Evolutionary conservation across 129 eudicot species (phyloP).

Genomic region (Flaveria ramosissima): DNA sequence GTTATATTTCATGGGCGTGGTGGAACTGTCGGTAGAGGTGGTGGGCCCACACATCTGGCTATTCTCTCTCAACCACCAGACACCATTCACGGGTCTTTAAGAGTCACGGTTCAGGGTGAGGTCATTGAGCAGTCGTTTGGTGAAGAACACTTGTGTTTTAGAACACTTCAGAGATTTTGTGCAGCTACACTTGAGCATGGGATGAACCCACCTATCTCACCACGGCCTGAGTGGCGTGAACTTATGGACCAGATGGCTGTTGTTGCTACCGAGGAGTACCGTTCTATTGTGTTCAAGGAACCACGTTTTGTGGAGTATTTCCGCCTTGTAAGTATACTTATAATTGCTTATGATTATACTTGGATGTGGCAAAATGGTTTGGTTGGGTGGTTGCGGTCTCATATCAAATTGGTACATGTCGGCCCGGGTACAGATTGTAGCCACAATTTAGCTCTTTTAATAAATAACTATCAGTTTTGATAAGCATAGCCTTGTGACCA

Average conservation of each 20-base stretch:
- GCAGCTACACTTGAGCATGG: slow-evolving; percentile 99
- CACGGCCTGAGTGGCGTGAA: slow-evolving; percentile 90
- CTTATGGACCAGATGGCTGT: slow-evolving; percentile 87
- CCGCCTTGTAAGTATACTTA: slow-evolving; percentile 74
- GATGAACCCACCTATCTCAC: slow-evolving; percentile 88
- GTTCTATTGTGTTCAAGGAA: slow-evolving; percentile 79
- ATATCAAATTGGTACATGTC: background rate
- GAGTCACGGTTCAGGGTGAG: slow-evolving; percentile 98
- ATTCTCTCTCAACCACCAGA: slow-evolving; percentile 97
- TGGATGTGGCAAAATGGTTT: background rate
- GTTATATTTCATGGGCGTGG: slow-evolving; percentile 99
- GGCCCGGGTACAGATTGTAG: no score
- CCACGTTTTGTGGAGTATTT: slow-evolving; percentile 99
- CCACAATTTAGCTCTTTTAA: no score
- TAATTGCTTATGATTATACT: background rate
- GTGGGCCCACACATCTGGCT: slow-evolving; percentile 97
- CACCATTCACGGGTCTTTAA: slow-evolving; percentile 80
- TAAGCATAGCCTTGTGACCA: no score
- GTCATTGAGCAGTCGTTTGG: slow-evolving; percentile 98
- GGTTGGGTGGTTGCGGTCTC: background rate
- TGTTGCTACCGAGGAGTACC: slow-evolving; percentile 78
- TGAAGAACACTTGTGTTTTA: slow-evolving; percentile 90
- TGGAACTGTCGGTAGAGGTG: slow-evolving; percentile 97
- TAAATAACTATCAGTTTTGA: no score
- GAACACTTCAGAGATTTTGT: slow-evolving; percentile 90